phyloP scores from a whole-genome alignment of 2,329 filamentous ascomycete genomes.

The Aspergillus sp. region DNA sequence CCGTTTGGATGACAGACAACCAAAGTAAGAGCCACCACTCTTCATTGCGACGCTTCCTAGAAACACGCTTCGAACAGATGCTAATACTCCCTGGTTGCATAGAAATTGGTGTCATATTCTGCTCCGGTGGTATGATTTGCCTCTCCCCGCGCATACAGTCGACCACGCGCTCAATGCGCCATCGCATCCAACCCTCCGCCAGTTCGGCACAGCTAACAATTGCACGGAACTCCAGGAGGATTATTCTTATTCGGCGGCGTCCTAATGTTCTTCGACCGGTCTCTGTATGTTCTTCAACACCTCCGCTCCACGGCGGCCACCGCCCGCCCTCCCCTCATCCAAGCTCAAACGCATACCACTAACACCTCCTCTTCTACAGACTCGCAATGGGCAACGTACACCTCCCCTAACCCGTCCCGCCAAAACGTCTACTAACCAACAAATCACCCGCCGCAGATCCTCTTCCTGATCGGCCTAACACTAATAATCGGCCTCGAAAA shows the following conservation, averaged over 20 bases:
- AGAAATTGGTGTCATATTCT: constrained; percentile 98
- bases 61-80: constrained; percentile 1
- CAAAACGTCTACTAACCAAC: too few species aligned
- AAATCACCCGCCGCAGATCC: constrained; percentile 65
- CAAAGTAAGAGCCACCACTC: constrained; percentile 71
- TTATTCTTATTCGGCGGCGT: constrained; percentile 95
- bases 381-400: constrained; percentile 95
- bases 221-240: constrained; percentile 65
- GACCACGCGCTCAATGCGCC: background rate
- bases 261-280: constrained; percentile 95
- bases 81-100: constrained; percentile 29
- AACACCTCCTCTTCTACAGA: constrained; percentile 52
- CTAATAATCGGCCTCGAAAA: constrained; percentile 93
- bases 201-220: constrained; percentile 21
- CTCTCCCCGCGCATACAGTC: background rate
- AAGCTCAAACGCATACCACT: background rate
- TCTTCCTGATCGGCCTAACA: constrained; percentile 95
- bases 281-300: constrained; percentile 69
- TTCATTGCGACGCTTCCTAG: constrained; percentile 1
- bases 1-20: constrained; percentile 94
- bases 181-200: background rate
- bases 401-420: constrained; percentile 10
- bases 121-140: constrained; percentile 81
- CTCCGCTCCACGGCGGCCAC: too few species aligned
- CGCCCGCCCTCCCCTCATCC: background rate